phyloP scores from a whole-genome alignment of 306 rosid species.

The Quercus robur region DNA sequence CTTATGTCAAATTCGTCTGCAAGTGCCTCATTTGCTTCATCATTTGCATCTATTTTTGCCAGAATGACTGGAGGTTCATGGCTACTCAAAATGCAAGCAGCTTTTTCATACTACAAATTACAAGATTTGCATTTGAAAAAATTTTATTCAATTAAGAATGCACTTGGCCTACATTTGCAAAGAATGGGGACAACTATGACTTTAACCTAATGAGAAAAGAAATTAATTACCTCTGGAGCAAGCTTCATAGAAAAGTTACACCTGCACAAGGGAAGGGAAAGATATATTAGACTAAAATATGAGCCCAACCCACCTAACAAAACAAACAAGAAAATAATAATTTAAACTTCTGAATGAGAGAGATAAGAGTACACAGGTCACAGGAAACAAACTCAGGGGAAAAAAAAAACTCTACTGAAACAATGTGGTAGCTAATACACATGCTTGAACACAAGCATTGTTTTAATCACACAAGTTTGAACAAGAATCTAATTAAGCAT shows the following conservation, averaged over 20 bases:
- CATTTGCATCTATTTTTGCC: conserved; percentile 82
- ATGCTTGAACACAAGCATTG: too few species aligned
- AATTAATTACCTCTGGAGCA: conserved; percentile 73
- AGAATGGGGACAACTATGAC: background rate
- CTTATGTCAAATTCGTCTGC: conserved; percentile 46
- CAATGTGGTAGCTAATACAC: too few species aligned
- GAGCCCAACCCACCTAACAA: background rate
- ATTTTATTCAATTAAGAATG: background rate
- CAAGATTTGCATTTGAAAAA: background rate
- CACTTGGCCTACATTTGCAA: background rate
- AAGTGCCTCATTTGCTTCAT: conserved; percentile 55
- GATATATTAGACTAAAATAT: background rate
- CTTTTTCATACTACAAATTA: conserved; percentile 65
- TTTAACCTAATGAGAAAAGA: background rate
- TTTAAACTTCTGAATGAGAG: background rate
- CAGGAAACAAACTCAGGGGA: too few species aligned
- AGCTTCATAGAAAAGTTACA: conserved; percentile 89
- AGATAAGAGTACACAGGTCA: background rate
- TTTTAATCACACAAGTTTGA: too few species aligned
- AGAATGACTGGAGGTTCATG: conserved; percentile 64
- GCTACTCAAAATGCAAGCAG: conserved; percentile 72
- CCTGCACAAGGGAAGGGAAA: conserved; percentile 36
- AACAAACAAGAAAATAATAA: background rate
- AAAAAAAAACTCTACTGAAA: too few species aligned
- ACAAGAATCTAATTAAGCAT: too few species aligned